A percentile compares a stretch with the other conserved stretches of the same genome.
Conservation (phyloP, 352 stramenopile genomes). For the Globisporangium okanoganense region DNA sequence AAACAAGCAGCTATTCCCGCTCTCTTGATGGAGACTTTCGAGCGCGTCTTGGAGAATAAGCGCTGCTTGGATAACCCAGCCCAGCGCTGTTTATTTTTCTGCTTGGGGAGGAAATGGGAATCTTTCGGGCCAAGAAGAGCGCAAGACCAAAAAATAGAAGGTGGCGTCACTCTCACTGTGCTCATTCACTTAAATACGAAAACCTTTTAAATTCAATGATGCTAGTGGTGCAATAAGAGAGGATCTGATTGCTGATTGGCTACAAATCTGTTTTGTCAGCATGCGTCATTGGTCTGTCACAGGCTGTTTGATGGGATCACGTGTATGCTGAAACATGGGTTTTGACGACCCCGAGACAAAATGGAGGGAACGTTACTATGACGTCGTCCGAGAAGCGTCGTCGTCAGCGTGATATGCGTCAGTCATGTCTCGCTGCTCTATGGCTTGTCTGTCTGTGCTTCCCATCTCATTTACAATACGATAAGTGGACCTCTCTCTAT, state of each 20-base stretch:
- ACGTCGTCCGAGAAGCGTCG: background rate
- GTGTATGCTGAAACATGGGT: slow-evolving; percentile 1
- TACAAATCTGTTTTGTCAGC: background rate
- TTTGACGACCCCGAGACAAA: background rate
- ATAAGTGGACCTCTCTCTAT: slow-evolving; percentile 1
- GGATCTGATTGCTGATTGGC: slow-evolving; percentile 6
- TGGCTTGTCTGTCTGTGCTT: background rate
- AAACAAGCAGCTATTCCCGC: background rate
- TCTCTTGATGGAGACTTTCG: background rate
- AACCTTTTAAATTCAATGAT: background rate
- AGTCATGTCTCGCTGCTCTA: background rate
- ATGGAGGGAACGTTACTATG: background rate
- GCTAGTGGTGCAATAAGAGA: background rate
- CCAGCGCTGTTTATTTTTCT: slow-evolving; percentile 6
- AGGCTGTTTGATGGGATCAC: slow-evolving; percentile 6
- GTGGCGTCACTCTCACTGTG: slow-evolving; percentile 11
- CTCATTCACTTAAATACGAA: background rate
- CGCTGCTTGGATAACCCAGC: background rate
- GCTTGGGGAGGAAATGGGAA: slow-evolving; percentile 8
- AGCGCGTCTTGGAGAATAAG: slow-evolving; percentile 4
- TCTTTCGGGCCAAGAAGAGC: background rate
- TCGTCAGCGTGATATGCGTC: background rate
- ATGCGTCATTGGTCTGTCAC: background rate
- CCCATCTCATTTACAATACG: background rate
- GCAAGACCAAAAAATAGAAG: slow-evolving; percentile 8